These are phyloP conservation scores for Aspergillus fructus DNA, from an alignment of 2,329 filamentous ascomycete genomes.

Conservation along the genomic window DNA sequence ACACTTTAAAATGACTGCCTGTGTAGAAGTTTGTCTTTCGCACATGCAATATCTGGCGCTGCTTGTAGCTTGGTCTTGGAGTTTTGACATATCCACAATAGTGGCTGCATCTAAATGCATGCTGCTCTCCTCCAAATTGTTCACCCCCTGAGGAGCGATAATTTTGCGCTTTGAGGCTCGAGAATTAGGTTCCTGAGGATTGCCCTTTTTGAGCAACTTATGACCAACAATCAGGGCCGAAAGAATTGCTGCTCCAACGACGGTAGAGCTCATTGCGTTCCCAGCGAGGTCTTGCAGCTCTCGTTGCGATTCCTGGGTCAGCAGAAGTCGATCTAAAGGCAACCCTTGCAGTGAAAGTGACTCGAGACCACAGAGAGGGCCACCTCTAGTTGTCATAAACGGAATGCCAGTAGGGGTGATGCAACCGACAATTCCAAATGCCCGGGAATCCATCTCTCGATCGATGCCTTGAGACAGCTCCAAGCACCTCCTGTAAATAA, in stretches of 20 bases:
- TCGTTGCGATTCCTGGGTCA: conserved; percentile 62
- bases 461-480: conserved; percentile 75
- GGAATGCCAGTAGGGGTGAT: conserved; percentile 66
- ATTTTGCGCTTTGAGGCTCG: conserved; percentile 4
- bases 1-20: conserved; percentile 48
- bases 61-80: conserved; percentile 24
- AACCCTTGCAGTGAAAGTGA: conserved; percentile 67
- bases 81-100: conserved; percentile 12
- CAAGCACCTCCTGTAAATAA: conserved; percentile 41
- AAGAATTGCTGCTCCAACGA: conserved; percentile 64
- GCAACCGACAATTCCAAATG: conserved; percentile 63
- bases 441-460: conserved; percentile 49
- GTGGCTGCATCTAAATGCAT: conserved; percentile 11
- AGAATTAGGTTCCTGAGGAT: background rate
- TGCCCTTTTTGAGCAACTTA: conserved; percentile 27
- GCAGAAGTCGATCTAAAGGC: conserved; percentile 59
- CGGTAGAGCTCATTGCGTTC: conserved; percentile 76
- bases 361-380: conserved; percentile 63
- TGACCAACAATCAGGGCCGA: conserved; percentile 53
- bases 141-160: conserved; percentile 10
- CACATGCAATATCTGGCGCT: conserved; percentile 57
- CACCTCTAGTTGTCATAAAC: conserved; percentile 60
- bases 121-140: conserved; percentile 14
- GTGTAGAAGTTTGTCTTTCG: conserved; percentile 49
- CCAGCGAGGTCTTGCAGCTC: conserved; percentile 71